Evolutionary conservation across 441 rosid species (phyloP), one percentile per base, ranked within the genome.

Genomic region (Populus hybrid): DNA sequence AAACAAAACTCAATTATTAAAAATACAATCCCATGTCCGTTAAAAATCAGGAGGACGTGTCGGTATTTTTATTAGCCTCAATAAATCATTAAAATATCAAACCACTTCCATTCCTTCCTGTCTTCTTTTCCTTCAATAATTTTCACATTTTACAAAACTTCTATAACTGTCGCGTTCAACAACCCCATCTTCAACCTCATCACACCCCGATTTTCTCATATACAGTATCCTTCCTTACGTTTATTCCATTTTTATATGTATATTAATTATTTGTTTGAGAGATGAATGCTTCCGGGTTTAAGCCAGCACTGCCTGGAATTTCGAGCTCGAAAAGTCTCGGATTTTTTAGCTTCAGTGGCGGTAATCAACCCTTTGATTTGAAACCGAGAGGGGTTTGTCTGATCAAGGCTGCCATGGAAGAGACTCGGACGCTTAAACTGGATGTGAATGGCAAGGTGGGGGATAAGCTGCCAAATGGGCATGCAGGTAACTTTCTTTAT

Each of bases 251-350:
- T 23, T 16, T 61, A 11, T 30, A 21, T 9, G 34, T 38, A 5
- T 23, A 76, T 59, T 24, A 11, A 64, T 19, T 26, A 14, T 38
- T n/a, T 4, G 8, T 28, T 19, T 1, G 59, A 36, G 67, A 75
- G 68, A 79, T 79, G 82, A 75, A 75, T 53, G 35, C 73, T 16
- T 35, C 71, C 34, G 69, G 24, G 53, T 10, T 66, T 2, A 79
- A 75, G 71, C 42, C 57, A 46, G 57, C 70, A 26, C 23, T 65
- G 23, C 42, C 71, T 32, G 78, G 71, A 38, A 35, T 70, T 46
- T 14, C 42, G 24, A 34, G 24, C 65, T 63, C 32, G 38, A 3
- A 46, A 46, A 46, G 6, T 19, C 19, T 46, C 57, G 57, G 57
- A 46, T 46, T 14, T 46, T 46, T 14, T 14, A 14, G 19, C 57